These are phyloP conservation scores for Echeveria elegans DNA, from an alignment of 164 flowering plant species.

Conservation along the genomic window DNA sequence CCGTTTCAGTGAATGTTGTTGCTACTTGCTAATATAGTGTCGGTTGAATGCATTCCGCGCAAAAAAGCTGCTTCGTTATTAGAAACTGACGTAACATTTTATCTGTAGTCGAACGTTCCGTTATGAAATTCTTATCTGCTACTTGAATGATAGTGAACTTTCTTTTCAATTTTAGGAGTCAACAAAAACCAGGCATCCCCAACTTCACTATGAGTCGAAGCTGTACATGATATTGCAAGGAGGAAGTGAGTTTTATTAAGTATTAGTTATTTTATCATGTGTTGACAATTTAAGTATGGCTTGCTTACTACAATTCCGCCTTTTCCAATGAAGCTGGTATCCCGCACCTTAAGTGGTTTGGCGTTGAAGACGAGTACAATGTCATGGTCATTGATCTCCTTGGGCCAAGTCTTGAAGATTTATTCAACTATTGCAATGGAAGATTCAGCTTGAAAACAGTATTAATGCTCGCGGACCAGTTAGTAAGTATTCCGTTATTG, in stretches of 20 bases:
- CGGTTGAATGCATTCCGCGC: no score
- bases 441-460: constrained; percentile 57
- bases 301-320: background rate
- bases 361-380: constrained; percentile 59
- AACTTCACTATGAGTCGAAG: constrained; percentile 42
- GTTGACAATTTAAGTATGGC: background rate
- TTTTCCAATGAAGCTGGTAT: constrained; percentile 33
- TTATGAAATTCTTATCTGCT: background rate
- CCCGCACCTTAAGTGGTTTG: constrained; percentile 62
- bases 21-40: no score
- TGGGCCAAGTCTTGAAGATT: constrained; percentile 63
- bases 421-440: constrained; percentile 54
- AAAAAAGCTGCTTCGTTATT: no score
- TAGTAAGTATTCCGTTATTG: constrained; percentile 24
- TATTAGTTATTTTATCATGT: background rate
- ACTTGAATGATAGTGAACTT: background rate
- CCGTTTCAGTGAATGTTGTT: no score
- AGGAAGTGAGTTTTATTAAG: constrained; percentile 29
- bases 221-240: constrained; percentile 41
- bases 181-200: constrained; percentile 36
- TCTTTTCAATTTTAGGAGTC: constrained; percentile 19
- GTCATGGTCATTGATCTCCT: constrained; percentile 65
- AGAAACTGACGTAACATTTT: background rate
- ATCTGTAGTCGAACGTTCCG: background rate
- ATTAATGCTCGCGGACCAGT: constrained; percentile 64